These are phyloP conservation scores for Phytophthora gonapodyides DNA, from an alignment of 352 stramenopile species.

Conservation along the genomic window DNA sequence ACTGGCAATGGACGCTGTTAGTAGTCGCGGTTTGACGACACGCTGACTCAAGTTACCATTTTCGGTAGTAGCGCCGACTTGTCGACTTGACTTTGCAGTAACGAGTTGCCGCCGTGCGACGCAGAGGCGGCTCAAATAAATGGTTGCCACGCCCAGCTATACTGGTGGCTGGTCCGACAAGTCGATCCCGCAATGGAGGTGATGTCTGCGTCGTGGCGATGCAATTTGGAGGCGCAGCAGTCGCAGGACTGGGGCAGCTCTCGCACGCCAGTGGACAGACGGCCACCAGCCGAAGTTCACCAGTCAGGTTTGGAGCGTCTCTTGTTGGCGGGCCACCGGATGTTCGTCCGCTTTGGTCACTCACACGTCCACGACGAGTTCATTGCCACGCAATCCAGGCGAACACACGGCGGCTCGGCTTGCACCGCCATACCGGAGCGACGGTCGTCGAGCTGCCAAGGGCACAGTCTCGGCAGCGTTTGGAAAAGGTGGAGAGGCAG, in stretches of 20 bases:
- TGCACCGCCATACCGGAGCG: neutral
- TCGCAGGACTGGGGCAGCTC: neutral
- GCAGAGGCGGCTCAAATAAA: neutral
- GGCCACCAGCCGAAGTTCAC: constrained; percentile 1
- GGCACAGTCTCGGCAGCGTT: no score
- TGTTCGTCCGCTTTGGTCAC: neutral
- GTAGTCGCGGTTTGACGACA: no score
- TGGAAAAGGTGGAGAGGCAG: no score
- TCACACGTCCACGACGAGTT: neutral
- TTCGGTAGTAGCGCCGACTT: constrained; percentile 10
- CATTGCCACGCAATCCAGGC: constrained; percentile 5
- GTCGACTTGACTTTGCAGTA: constrained; percentile 12
- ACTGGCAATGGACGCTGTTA: neutral
- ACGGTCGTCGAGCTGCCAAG: no score
- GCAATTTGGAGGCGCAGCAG: no score
- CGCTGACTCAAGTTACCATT: no score
- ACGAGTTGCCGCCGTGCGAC: constrained; percentile 10
- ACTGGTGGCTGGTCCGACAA: neutral
- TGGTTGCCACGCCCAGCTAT: no score
- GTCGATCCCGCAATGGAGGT: no score
- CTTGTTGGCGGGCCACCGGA: neutral
- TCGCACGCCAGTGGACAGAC: constrained; percentile 18
- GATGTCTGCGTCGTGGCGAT: neutral
- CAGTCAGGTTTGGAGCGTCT: constrained; percentile 5
- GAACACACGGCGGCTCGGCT: neutral